Evolutionary conservation across 192 early-diverging fungal genomes (phyloP), one percentile per base, ranked within the genome.

Genomic region (Ambispora gerdemannii): DNA sequence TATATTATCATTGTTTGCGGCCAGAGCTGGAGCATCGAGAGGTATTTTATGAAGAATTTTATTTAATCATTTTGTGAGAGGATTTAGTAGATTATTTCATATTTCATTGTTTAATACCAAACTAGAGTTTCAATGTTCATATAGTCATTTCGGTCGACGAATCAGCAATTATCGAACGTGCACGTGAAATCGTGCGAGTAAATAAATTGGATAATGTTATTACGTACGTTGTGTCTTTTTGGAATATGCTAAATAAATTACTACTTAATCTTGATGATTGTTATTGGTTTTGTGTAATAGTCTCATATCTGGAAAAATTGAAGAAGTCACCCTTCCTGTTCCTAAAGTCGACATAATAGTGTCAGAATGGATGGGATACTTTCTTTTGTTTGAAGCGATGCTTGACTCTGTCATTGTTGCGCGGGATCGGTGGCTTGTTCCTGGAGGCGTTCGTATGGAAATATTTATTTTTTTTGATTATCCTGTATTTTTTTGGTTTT

Each of bases 301-400:
- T 35, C 84, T 99, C 63, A 83, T 96, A 30, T 89, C 95, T 81
- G 96, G 97, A 63, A 95, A 95, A 80, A 96, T 99, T 85, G 97
- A 99, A 78, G 96, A 99, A 71, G 91, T 99, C 19, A 76, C 78
- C 17, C 82, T 99, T 65, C 96, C 97, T 22, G 95, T 94, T 49
- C 86, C 91, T 59, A 91, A 97, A 76, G 96, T 98, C 33, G 97
- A 99, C 77, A 97, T 99, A 71, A 99, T 99, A 64, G 95, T 99
- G 66, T 96, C 94, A 4, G 97, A 99, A 74, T 99, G 97, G 97
- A 99, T 99, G 97, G 97, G 97, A 25, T 99, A 99, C 83, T 95
- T 93, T 75, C 87, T 99, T 74, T 81, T 97, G 47, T 98, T 96
- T 81, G 96, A 99, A 84, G 91, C 93, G 76, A 99, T 99, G 97